Evolutionary conservation across 306 rosid genomes (phyloP).

Genomic region (Sindora glabra): DNA sequence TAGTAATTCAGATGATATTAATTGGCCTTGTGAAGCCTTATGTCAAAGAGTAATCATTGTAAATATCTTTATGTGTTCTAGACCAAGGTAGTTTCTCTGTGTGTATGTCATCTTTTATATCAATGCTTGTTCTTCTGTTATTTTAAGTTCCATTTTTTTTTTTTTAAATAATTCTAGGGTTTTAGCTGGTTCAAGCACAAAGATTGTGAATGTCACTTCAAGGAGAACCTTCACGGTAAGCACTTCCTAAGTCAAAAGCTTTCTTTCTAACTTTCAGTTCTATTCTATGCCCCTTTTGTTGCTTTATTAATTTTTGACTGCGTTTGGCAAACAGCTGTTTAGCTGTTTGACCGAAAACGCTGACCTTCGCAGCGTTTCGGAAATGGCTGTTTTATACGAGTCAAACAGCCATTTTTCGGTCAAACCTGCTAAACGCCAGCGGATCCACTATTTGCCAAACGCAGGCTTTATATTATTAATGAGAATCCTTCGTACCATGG

Average conservation of each 20-base stretch:
- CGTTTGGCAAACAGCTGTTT: no score
- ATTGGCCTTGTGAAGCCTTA: background rate
- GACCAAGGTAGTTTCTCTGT: background rate
- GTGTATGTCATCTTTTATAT: background rate
- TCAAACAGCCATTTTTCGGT: no score
- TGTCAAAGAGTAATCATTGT: background rate
- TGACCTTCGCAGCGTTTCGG: no score
- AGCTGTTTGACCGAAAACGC: no score
- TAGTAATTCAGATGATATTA: background rate
- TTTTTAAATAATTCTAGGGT: slow-evolving; percentile 37
- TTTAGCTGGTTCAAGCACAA: slow-evolving; percentile 36
- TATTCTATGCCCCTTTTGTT: background rate
- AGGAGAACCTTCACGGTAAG: slow-evolving; percentile 59
- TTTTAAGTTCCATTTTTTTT: slow-evolving; percentile 8
- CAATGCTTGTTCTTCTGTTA: background rate
- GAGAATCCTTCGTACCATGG: no score
- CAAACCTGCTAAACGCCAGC: no score
- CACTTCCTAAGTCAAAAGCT: background rate
- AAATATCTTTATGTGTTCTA: background rate
- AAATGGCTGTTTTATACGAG: no score
- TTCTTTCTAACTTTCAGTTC: background rate
- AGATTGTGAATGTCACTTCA: slow-evolving; percentile 23
- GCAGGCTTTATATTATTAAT: no score
- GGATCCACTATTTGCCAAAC: no score
- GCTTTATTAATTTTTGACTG: no score